These are phyloP conservation scores for Gossypium armourianum DNA, from an alignment of 441 rosid species.

Conservation along the genomic window DNA sequence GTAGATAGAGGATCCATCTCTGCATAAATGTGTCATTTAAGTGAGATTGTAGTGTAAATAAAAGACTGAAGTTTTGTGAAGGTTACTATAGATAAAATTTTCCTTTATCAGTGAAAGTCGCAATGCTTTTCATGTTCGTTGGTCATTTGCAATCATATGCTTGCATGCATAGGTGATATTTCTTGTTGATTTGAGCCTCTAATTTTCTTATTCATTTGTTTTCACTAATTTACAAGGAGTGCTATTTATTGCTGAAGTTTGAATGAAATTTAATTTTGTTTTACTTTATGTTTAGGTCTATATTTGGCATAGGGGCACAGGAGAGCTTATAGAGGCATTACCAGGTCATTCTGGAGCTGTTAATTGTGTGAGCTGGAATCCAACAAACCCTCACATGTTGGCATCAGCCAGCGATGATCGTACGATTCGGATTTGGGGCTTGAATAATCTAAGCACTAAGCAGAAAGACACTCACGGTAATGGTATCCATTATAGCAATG, in stretches of 20 bases:
- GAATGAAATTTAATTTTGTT: no score
- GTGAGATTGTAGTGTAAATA: not conserved
- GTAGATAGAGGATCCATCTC: not conserved
- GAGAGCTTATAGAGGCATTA: conserved; percentile 34
- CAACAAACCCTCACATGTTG: conserved; percentile 51
- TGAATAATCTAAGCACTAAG: conserved; percentile 30
- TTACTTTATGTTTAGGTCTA: conserved; percentile 38
- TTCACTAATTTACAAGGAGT: not conserved
- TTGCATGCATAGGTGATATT: not conserved
- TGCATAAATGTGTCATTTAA: not conserved
- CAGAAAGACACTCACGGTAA: conserved; percentile 25
- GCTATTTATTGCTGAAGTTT: not conserved
- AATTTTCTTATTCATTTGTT: no score
- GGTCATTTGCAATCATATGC: not conserved
- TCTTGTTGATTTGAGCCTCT: not conserved
- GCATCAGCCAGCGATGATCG: conserved; percentile 70
- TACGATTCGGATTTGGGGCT: conserved; percentile 70
- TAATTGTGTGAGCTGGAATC: conserved; percentile 70
- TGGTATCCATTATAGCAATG: conserved; percentile 44
- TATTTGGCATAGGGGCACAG: conserved; percentile 51
- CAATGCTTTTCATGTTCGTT: not conserved
- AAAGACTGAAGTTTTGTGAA: not conserved
- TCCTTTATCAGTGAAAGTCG: not conserved
- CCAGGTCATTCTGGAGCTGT: conserved; percentile 65
- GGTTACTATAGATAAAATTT: not conserved